Evolutionary conservation across 2,329 filamentous ascomycete genomes (phyloP), one percentile per base, ranked within the genome.

Genomic region (Penicillium crustosum): DNA sequence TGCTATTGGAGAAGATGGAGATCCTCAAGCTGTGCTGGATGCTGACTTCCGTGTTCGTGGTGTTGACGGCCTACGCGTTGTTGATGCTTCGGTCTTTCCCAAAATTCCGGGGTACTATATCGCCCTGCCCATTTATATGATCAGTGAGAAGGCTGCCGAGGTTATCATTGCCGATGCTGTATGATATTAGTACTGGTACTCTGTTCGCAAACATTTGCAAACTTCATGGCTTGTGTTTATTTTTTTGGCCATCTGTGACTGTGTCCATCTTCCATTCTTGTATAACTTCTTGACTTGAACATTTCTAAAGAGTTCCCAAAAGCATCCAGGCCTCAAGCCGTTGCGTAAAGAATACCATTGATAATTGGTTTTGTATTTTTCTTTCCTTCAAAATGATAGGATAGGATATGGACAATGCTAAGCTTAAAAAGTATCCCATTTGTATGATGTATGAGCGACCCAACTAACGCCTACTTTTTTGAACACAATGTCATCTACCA

Each of bases 131-230:
- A 79, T 80, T 2, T 84, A 84, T 63, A 84, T 87, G 69, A 74
- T 83, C 8, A 79, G 79, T 9, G 83, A 88, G 75, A 88, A 87
- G 76, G 85, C 85, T 1, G 82, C 83, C 0, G 83, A 86, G 66
- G 79, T 79, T 4, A 85, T 87, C 55, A 61, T 77, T 36, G 53
- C 47, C 0, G 53, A 55, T 29, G 53, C 53, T 9, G 13, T 12
- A 36, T 53, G 8, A 38, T 53, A 12, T 13, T 17, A 8, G 17
- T 4, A n/a, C 19, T 41, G 8, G 12, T 10, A 8, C 25, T 41
- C 23, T 2, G 13, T 33, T 13, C 13, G 5, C 17, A n/a, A 25
- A 15, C 10, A 5, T 33, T 13, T n/a, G 5, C 17, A n/a, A 25
- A 15, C 10, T n/a, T n/a, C 15, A n/a, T 27, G 10, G 4, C 8